Base-by-base conservation (phyloP, 495 filamentous ascomycete species). In the Umbilicaria muhlenbergii region DNA sequence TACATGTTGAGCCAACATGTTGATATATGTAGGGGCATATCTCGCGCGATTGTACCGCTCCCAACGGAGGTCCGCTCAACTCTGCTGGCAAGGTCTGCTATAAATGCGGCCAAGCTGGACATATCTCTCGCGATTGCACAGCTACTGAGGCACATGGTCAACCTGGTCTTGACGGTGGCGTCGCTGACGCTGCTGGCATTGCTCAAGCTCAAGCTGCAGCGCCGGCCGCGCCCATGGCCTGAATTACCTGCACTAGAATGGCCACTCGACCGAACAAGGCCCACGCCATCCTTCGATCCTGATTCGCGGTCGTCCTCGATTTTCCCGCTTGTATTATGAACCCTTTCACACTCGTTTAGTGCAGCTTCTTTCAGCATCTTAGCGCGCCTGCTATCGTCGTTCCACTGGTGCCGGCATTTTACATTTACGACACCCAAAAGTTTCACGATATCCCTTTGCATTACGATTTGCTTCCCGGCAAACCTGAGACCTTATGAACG, bases 61-160 rank as follows among this genome's bases (percentile, higher is more conserved):
- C 92, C 43, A 95, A 95, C 61, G 92, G 92, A 38, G 92, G 92
- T 16, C 87, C 88, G 32, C 72, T 96, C 51, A 94, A 87, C 74
- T 86, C 84, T 50, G 86, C 83, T 48, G 89, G 89, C 55, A 96
- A 95, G 77, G 92, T 86, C 47, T 99, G 92, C 77, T 99, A 99
- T 71, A 82, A 87, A 60, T 99, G 92, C 60, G 83, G 87, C 44
- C 80, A 94, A 66, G 74, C 83, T 36, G 91, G 92, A 17, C 92
- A 99, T 66, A 99, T 98, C 61, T 92, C 85, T 38, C 81, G 87
- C 40, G 89, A 96, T 43, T 96, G 89, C 69, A 77, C 86, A 18
- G 64, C 59, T 50, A 64, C 63, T 51, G 74, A 87, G 60, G 64
- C 67, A 44, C 70, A 73, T 45, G 73, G 70, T 33, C 63, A 71